A percentile compares a stretch with the other conserved stretches of the same genome.
phyloP scores from a whole-genome alignment of 2,329 filamentous ascomycete genomes.

The Fusarium denticulatum region DNA sequence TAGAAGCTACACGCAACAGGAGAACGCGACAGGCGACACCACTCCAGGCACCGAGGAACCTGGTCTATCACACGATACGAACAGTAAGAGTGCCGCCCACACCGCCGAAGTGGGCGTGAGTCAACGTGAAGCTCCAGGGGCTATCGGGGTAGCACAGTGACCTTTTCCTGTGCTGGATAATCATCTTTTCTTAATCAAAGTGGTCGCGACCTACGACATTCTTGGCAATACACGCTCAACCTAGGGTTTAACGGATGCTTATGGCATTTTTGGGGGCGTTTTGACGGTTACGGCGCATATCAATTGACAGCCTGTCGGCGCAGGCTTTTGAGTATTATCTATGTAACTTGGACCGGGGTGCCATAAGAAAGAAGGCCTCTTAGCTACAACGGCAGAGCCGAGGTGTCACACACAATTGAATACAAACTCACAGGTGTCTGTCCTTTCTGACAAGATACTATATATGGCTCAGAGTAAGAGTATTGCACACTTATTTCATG shows the following conservation, averaged over 20 bases:
- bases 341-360: neutral
- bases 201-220: neutral
- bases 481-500: neutral
- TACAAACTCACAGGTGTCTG: neutral
- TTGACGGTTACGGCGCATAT: slow-evolving; percentile 14
- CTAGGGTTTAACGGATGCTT: neutral
- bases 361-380: neutral
- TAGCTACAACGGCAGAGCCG: neutral
- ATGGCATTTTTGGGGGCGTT: slow-evolving; percentile 18
- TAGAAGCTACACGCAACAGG: neutral
- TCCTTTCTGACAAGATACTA: neutral
- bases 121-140: neutral
- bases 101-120: neutral
- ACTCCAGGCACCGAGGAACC: neutral
- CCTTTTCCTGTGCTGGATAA: neutral
- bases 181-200: neutral
- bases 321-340: slow-evolving; percentile 16
- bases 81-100: neutral
- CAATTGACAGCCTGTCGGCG: slow-evolving; percentile 6
- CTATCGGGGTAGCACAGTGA: slow-evolving; percentile 18
- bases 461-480: neutral
- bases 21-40: neutral
- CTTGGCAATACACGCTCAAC: neutral
- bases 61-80: neutral
- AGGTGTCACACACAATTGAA: neutral